These are phyloP conservation scores for Neonectria hederae DNA, from an alignment of 2,329 filamentous ascomycete species.

Conservation along the genomic window DNA sequence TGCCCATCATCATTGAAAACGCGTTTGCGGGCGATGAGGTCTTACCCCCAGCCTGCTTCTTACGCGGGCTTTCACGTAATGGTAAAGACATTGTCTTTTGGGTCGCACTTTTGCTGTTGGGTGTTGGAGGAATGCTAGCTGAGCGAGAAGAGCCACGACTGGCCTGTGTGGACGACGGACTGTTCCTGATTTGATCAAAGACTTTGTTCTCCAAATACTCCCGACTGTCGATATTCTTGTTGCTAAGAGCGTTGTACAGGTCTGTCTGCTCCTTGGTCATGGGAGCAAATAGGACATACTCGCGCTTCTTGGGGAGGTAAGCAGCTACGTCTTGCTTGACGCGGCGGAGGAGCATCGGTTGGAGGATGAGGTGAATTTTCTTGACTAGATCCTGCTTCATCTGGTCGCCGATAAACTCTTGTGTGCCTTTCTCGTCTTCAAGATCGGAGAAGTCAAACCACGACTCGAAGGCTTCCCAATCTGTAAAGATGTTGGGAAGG, in stretches of 20 bases:
- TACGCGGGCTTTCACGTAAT: slow-evolving; percentile 49
- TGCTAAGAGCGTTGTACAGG: slow-evolving; percentile 75
- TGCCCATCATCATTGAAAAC: slow-evolving; percentile 65
- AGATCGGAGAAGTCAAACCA: slow-evolving; percentile 98
- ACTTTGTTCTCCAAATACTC: slow-evolving; percentile 86
- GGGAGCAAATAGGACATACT: slow-evolving; percentile 94
- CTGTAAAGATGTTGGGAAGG: slow-evolving; percentile 90
- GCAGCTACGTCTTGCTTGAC: slow-evolving; percentile 94
- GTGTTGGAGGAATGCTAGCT: slow-evolving; percentile 40
- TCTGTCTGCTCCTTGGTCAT: slow-evolving; percentile 92
- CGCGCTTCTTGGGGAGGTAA: slow-evolving; percentile 92
- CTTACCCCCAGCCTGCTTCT: slow-evolving; percentile 39
- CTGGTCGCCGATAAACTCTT: slow-evolving; percentile 81
- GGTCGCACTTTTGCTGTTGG: slow-evolving; percentile 26
- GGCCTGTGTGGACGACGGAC: slow-evolving; percentile 45
- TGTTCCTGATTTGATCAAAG: slow-evolving; percentile 65
- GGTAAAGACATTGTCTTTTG: slow-evolving; percentile 44
- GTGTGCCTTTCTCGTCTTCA: slow-evolving; percentile 81
- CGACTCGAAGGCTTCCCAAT: slow-evolving; percentile 89
- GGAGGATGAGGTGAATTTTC: slow-evolving; percentile 91
- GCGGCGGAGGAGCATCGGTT: slow-evolving; percentile 86
- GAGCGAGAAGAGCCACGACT: slow-evolving; percentile 50
- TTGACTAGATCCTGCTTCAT: slow-evolving; percentile 64
- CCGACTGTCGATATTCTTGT: slow-evolving; percentile 69
- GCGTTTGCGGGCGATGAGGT: slow-evolving; percentile 51